phyloP scores from a whole-genome alignment of 2,329 filamentous ascomycete species.

The Lecanicillium sp. region DNA sequence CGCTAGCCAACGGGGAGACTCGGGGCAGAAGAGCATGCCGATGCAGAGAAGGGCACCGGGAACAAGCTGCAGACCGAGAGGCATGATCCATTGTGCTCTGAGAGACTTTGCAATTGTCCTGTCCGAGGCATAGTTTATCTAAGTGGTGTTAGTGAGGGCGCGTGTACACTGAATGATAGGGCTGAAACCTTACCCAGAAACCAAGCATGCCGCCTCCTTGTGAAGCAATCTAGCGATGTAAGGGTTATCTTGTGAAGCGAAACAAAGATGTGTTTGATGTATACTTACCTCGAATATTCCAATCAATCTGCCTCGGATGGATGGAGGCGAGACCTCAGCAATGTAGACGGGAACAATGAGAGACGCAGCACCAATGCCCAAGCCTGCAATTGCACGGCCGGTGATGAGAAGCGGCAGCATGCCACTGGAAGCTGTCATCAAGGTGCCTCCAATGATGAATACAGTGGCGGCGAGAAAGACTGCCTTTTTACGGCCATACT shows the following conservation, averaged over 20 bases:
- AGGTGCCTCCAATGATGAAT: conserved; percentile 28
- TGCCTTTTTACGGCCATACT: conserved; percentile 35
- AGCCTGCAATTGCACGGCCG: conserved; percentile 40
- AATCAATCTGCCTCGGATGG: conserved; percentile 40
- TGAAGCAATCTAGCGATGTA: conserved; percentile 24
- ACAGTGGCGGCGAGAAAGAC: conserved; percentile 34
- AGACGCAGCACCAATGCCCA: conserved; percentile 43
- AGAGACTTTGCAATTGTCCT: conserved; percentile 20
- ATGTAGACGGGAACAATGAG: conserved; percentile 37
- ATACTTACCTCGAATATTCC: conserved; percentile 37
- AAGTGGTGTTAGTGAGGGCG: background rate
- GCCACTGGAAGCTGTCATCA: conserved; percentile 25
- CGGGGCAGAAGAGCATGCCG: conserved; percentile 46
- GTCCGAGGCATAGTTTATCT: conserved; percentile 7
- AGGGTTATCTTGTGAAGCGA: conserved; percentile 18
- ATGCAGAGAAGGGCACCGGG: conserved; percentile 42
- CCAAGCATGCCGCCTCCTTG: conserved; percentile 37
- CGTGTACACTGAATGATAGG: background rate
- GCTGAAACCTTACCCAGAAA: conserved; percentile 23
- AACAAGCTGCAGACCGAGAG: conserved; percentile 44
- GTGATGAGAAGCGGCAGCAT: conserved; percentile 31
- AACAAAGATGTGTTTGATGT: background rate
- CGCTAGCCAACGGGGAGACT: conserved; percentile 49
- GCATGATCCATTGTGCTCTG: conserved; percentile 36
- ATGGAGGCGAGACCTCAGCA: conserved; percentile 34